phyloP scores from a whole-genome alignment of 306 rosid genomes.

The Rubus idaeus region DNA sequence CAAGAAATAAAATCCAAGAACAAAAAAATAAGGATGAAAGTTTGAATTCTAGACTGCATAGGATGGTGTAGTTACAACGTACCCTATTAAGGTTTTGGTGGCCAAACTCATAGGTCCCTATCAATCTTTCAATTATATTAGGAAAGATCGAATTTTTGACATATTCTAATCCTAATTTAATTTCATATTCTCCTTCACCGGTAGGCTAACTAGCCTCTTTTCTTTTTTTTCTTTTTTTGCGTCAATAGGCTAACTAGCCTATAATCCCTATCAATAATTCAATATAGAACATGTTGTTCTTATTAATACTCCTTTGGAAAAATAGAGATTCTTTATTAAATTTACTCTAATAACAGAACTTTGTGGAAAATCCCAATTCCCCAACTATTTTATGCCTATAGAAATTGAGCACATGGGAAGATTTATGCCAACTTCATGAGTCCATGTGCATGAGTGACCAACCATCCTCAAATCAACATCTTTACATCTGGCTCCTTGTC shows the following conservation, averaged over 20 bases:
- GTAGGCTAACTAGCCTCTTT: not conserved
- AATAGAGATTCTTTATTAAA: not conserved
- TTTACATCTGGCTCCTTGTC: conserved; percentile 14
- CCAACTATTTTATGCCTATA: conserved; percentile 1
- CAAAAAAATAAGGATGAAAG: not conserved
- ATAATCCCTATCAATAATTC: not conserved
- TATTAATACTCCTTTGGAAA: not conserved
- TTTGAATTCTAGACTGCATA: not conserved
- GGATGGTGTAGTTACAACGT: not conserved
- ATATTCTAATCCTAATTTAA: not conserved
- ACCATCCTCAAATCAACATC: conserved; percentile 22
- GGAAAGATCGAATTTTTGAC: not conserved
- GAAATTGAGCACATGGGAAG: conserved; percentile 1
- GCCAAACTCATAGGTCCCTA: conserved; percentile 6
- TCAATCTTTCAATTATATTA: not conserved
- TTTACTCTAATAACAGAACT: not conserved
- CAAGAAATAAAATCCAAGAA: not conserved
- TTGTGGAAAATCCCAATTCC: conserved; percentile 18
- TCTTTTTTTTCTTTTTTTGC: no score
- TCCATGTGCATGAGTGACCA: conserved; percentile 47
- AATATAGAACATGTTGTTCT: not conserved
- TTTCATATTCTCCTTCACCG: not conserved
- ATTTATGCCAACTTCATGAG: conserved; percentile 24
- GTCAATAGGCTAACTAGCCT: not conserved
- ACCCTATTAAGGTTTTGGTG: conserved; percentile 10